phyloP scores from a whole-genome alignment of 306 rosid species.

The Pyrus bretschneideri region DNA sequence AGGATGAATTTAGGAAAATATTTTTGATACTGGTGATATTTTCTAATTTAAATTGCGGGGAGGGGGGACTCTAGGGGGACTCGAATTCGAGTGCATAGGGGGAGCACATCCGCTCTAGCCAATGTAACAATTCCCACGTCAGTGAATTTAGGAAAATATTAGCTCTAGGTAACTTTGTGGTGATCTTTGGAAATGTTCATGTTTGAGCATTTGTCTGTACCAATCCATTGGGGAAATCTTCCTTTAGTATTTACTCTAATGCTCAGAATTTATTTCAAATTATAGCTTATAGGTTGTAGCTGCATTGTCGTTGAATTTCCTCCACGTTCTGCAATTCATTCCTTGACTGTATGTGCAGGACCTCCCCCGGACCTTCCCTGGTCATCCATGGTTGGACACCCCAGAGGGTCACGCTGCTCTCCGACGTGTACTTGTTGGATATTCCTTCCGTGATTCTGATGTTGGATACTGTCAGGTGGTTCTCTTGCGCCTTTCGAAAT shows the following conservation, averaged over 20 bases:
- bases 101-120: too few species aligned
- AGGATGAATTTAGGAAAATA: not conserved
- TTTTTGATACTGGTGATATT: not conserved
- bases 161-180: not conserved
- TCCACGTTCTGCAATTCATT: constrained; percentile 1
- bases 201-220: not conserved
- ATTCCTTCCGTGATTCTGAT: constrained; percentile 99
- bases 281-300: not conserved
- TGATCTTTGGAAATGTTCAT: not conserved
- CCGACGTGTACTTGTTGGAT: constrained; percentile 87
- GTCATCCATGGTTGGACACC: constrained; percentile 97
- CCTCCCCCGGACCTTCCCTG: constrained; percentile 92
- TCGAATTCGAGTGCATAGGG: too few species aligned
- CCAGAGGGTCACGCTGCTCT: constrained; percentile 91
- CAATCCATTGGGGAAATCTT: not conserved
- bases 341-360: constrained; percentile 42
- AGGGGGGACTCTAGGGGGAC: too few species aligned
- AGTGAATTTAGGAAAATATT: not conserved
- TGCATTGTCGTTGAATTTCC: not conserved
- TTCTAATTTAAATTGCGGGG: too few species aligned
- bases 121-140: too few species aligned
- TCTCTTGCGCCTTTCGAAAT: not conserved
- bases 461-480: constrained; percentile 95
- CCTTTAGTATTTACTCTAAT: not conserved
- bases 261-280: not conserved